These are phyloP conservation scores for Mesembryanthemum crystallinum DNA, from an alignment of 148 eudicot species.

Conservation along the genomic window DNA sequence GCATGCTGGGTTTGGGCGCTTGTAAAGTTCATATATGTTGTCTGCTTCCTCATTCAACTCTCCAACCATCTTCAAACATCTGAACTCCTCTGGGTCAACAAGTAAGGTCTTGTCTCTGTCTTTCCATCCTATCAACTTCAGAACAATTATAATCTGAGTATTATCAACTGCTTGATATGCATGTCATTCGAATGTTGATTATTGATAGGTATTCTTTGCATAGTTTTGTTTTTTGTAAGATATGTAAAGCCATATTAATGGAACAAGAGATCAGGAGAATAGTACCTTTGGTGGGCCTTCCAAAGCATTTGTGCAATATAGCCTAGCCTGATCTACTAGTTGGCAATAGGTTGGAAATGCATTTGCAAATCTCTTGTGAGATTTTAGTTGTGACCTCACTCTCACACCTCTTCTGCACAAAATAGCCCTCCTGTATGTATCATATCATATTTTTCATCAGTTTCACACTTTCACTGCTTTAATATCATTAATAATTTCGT, in stretches of 20 bases:
- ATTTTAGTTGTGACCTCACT: constrained; percentile 86
- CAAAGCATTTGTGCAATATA: constrained; percentile 83
- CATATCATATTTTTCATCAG: constrained; percentile 4
- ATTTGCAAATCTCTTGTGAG: constrained; percentile 96
- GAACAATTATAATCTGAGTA: constrained; percentile 25
- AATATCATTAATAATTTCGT: background rate
- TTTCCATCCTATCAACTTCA: constrained; percentile 98
- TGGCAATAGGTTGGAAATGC: constrained; percentile 83
- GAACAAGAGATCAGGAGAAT: constrained; percentile 9
- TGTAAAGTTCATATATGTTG: constrained; percentile 75
- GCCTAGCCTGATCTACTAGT: constrained; percentile 87
- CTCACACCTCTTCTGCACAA: constrained; percentile 91
- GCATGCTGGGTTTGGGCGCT: constrained; percentile 54
- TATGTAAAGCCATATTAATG: background rate
- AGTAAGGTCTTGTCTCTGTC: constrained; percentile 87
- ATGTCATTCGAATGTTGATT: background rate
- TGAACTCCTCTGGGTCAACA: constrained; percentile 93
- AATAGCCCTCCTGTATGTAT: constrained; percentile 73
- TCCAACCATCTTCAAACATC: constrained; percentile 54
- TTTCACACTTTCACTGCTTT: constrained; percentile 9
- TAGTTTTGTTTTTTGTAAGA: background rate
- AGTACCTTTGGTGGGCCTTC: constrained; percentile 96
- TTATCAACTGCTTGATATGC: constrained; percentile 15
- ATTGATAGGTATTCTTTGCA: background rate
- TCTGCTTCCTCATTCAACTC: constrained; percentile 77